phyloP scores from a whole-genome alignment of 2,329 filamentous ascomycete genomes.

The Aspergillus terreus region DNA sequence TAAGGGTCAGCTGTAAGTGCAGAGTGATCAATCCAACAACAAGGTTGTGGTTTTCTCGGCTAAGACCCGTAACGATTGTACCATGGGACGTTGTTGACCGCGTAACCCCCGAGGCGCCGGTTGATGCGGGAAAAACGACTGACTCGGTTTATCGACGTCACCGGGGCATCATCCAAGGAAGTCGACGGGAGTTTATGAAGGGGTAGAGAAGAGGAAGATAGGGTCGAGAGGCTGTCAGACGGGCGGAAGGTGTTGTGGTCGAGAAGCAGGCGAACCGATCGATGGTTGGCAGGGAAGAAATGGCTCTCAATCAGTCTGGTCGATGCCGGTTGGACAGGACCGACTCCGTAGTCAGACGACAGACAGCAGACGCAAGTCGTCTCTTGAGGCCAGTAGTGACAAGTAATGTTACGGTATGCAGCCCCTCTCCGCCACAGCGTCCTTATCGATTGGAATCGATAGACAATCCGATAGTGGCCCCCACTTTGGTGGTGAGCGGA shows the following conservation, averaged over 20 bases:
- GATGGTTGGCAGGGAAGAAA: neutral
- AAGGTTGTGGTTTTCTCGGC: slow-evolving; percentile 12
- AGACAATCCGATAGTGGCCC: too few relatives aligned
- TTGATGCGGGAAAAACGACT: slow-evolving; percentile 7
- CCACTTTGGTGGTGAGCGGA: too few relatives aligned
- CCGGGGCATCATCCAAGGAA: neutral
- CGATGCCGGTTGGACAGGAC: too few relatives aligned
- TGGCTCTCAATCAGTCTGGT: too few relatives aligned
- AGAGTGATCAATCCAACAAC: slow-evolving; percentile 3
- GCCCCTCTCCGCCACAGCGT: too few relatives aligned
- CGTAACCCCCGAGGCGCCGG: slow-evolving; percentile 14
- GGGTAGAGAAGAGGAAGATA: neutral
- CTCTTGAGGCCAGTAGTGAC: too few relatives aligned
- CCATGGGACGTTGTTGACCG: slow-evolving; percentile 20
- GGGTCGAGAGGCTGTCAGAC: neutral
- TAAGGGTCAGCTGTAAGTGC: neutral
- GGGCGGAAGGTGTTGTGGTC: neutral
- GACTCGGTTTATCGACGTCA: neutral
- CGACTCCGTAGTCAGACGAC: too few relatives aligned
- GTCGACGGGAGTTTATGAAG: neutral
- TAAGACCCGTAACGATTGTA: slow-evolving; percentile 16
- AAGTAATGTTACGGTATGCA: too few relatives aligned
- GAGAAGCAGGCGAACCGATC: neutral
- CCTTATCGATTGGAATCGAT: too few relatives aligned
- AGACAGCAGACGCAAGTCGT: too few relatives aligned